Evolutionary conservation across 495 filamentous ascomycete species (phyloP), one percentile per base, ranked within the genome.

Genomic region (Podospora bellae-mahoneyi): DNA sequence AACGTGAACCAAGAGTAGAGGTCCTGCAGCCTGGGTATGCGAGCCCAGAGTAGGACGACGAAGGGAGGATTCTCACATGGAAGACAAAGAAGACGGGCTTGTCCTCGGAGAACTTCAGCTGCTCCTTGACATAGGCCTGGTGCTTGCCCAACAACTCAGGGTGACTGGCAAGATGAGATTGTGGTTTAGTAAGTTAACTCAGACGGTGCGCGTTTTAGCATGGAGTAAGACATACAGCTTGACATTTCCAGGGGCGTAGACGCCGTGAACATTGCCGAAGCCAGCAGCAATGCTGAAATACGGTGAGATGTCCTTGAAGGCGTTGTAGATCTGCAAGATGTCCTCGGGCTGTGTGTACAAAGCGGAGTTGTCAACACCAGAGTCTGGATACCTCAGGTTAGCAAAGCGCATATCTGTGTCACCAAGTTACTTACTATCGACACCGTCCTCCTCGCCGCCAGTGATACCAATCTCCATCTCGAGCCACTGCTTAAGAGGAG

Each of bases 21-120:
- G 30, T 32, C 30, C 30, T 32, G 30, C 4, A 32, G 30, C 30
- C 30, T 32, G 30, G 30, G 7, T 32, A 32, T 32, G 30, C 30
- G 30, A 4, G 30, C 30, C 30, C 7, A 32, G 30, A 32, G 30
- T 5, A 32, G 7, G 7, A 32, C 7, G 30, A 32, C 30, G 30
- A 32, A 32, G 30, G 30, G 30, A 6, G 3, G 4, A 32, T 32
- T 4, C 30, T 32, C 30, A 32, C 30, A 85, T 99, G 95, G 89
- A 99, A 99, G 78, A 99, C 95, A 79, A 99, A 90, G 88, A 96
- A 97, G 75, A 97, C 69, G 66, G 96, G 95, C 88, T 97, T 97
- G 75, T 90, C 84, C 69, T 92, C 88, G 68, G 82, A 80, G 71
- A 85, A 69, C 28, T 67, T 69, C 18, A 83, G 74, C 85, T 93